Percentiles rank a stretch among this genome's conserved stretches.
Evolutionary conservation across 345 rosid genomes (phyloP).

Genomic region (Linum trigynum): DNA sequence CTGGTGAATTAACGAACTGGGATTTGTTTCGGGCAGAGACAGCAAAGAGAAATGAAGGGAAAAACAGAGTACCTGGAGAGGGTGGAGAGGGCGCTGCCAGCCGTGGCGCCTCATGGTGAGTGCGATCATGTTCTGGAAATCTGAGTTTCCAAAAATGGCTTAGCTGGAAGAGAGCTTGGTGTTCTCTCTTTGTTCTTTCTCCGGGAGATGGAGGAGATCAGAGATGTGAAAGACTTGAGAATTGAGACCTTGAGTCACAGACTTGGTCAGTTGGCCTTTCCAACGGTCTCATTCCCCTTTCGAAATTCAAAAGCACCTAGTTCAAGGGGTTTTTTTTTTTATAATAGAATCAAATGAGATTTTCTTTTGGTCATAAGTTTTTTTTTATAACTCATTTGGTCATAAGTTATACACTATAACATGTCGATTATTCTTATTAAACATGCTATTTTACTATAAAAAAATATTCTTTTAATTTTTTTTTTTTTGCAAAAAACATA

Average conservation of each 20-base stretch:
- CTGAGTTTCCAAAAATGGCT: background rate
- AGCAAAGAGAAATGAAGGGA: background rate
- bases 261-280: background rate
- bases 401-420: too few species aligned
- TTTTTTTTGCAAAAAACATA: too few species aligned
- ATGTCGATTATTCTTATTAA: too few species aligned
- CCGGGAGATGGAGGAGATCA: background rate
- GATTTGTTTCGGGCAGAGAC: background rate
- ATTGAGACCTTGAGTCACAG: background rate
- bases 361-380: too few species aligned
- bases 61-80: constrained; percentile 49
- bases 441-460: too few species aligned
- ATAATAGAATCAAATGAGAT: too few species aligned
- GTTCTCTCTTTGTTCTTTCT: background rate
- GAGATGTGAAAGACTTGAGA: background rate
- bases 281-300: background rate
- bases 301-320: background rate
- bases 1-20: background rate
- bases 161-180: background rate
- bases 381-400: too few species aligned
- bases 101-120: constrained; percentile 69
- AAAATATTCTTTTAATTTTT: too few species aligned
- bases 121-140: background rate
- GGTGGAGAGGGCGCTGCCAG: constrained; percentile 89
- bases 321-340: background rate